Base-by-base conservation (phyloP, 2,329 filamentous ascomycete genomes). In the Trichoderma semiorbis region DNA sequence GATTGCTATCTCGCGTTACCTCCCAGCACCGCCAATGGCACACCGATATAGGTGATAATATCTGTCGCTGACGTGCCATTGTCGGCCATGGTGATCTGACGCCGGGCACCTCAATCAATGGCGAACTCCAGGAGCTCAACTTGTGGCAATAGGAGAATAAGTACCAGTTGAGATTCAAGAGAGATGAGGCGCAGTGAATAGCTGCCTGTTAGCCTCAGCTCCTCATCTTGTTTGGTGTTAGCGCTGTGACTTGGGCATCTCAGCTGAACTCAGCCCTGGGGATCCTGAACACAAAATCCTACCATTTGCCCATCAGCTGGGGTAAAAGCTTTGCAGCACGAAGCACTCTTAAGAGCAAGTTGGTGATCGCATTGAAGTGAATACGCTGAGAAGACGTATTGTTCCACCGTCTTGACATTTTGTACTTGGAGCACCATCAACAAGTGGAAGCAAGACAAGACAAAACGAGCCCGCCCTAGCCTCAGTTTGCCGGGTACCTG, bases 11-110 rank as follows among this genome's bases (percentile, higher is more conserved):
- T n/a, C 30, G 26, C 16, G n/a, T 58, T 60, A 79, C 78, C 78
- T 57, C 87, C 87, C 2, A 90, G 79, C 2, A 90, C 84, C 1
- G 86, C 88, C 21, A 91, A 81, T 2, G 89, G 89, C 3, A 91
- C 81, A 74, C 86, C 86, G 50, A 88, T 84, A 71, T 86, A 87
- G 28, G 86, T 88, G 78, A 88, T 88, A 71, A 88, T 85, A 73
- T 88, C 84, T 11, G 83, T 80, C 53, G 84, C 79, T 7, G 79
- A 81, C 36, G 72, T 75, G 69, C 77, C 78, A 74, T 78, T 76
- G 68, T 78, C 74, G 84, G 77, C 72, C 78, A 79, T 78, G 5
- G 1, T 47, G 57, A 39, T 11, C 18, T 8, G 2, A 21, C 14
- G 34, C 11, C 47, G n/a, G 16, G 21, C 50, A 36, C 18, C 50